Evolutionary conservation across 1,284 basidiomycete species (phyloP).

Genomic region (Sporisorium sorghi): DNA sequence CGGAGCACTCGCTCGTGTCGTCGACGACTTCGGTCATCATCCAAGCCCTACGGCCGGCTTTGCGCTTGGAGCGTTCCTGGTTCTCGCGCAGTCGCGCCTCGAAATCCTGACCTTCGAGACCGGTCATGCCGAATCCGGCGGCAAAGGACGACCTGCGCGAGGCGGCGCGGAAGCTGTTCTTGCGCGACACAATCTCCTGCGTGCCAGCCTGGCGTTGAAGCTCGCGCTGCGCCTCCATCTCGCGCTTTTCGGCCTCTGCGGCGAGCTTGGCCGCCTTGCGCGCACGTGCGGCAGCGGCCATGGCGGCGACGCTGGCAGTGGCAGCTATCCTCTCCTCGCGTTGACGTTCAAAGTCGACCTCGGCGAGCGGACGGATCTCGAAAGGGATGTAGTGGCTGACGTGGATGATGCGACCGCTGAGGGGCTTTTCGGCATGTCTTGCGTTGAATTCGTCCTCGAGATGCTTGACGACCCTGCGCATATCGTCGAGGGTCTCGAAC

Average conservation of each 20-base stretch:
- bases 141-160: conserved; percentile 57
- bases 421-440: conserved; percentile 57
- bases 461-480: conserved; percentile 52
- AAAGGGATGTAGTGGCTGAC: conserved; percentile 68
- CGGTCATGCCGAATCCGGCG: conserved; percentile 47
- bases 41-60: conserved; percentile 62
- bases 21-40: conserved; percentile 65
- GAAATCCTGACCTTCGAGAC: conserved; percentile 55
- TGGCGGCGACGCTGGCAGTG: conserved; percentile 60
- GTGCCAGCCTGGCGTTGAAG: conserved; percentile 37
- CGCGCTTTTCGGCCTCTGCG: conserved; percentile 47
- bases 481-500: conserved; percentile 59
- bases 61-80: conserved; percentile 58
- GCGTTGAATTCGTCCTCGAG: conserved; percentile 63
- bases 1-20: conserved; percentile 60
- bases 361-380: conserved; percentile 58
- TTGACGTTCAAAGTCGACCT: conserved; percentile 61
- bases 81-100: conserved; percentile 62
- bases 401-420: conserved; percentile 68
- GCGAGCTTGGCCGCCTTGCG: conserved; percentile 58
- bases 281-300: conserved; percentile 63
- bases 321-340: conserved; percentile 60
- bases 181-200: conserved; percentile 41
- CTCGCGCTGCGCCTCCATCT: conserved; percentile 47
- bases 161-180: conserved; percentile 50